These are phyloP conservation scores for Paraphaeosphaeria sporulosa DNA, from an alignment of 2,329 filamentous ascomycete genomes.

Conservation along the genomic window DNA sequence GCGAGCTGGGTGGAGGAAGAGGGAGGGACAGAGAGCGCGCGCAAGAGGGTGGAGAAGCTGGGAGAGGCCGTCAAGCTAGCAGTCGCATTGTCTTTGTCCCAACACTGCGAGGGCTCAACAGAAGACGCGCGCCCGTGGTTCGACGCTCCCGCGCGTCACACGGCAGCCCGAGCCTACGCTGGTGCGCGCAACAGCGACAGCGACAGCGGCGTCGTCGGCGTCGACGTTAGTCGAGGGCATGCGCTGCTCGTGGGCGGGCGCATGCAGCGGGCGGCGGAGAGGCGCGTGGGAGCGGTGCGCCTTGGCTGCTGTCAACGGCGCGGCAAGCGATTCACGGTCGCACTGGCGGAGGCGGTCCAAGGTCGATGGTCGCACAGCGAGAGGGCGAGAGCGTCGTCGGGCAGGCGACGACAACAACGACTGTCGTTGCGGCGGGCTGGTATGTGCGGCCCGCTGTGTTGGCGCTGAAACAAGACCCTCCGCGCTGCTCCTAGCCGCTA, in stretches of 20 bases:
- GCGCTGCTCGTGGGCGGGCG: neutral
- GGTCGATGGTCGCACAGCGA: neutral
- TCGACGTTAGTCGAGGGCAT: neutral
- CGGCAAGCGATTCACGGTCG: neutral
- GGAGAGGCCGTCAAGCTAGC: neutral
- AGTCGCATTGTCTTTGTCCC: slow-evolving; percentile 17
- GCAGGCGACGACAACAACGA: neutral
- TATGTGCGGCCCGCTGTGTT: too few relatives aligned
- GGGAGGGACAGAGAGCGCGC: neutral
- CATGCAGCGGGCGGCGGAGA: neutral
- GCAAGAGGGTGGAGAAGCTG: neutral
- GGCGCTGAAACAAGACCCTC: too few relatives aligned
- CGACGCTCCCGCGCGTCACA: neutral
- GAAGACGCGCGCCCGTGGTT: neutral
- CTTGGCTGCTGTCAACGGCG: neutral
- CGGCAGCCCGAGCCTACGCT: neutral
- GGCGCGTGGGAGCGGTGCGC: neutral
- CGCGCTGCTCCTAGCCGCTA: too few relatives aligned
- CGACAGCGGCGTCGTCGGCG: neutral
- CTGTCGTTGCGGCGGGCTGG: too few relatives aligned
- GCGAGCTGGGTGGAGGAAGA: neutral
- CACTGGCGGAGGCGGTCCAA: neutral
- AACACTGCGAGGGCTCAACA: neutral
- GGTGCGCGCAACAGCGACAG: neutral
- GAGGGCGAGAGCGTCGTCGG: neutral